Conservation (phyloP, 768 basidiomycete genomes). For the Suillus paluster region DNA sequence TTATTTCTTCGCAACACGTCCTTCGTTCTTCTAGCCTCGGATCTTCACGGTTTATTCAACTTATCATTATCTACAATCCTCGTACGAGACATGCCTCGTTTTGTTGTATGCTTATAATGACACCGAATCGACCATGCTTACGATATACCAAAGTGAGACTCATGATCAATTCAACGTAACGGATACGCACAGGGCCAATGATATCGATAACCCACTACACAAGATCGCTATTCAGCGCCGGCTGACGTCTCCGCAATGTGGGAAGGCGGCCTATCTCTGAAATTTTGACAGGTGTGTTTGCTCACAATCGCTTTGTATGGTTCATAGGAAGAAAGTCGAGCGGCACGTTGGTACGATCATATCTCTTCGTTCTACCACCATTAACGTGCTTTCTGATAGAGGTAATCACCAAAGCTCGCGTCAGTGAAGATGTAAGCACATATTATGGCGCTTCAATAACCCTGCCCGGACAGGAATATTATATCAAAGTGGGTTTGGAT, state of each 20-base stretch:
- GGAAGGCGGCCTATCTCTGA: too few relatives aligned
- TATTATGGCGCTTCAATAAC: neutral
- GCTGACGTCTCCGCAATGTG: too few relatives aligned
- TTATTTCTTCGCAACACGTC: neutral
- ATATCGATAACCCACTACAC: too few relatives aligned
- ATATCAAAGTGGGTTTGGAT: conserved; percentile 57
- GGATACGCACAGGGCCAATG: too few relatives aligned
- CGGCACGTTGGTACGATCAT: conserved; percentile 47
- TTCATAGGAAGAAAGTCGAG: conserved; percentile 30
- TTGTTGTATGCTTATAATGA: neutral
- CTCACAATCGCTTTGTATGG: conserved; percentile 20
- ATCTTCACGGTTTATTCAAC: neutral
- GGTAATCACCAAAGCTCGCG: conserved; percentile 63
- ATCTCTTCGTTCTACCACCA: neutral
- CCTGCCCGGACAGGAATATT: conserved; percentile 62
- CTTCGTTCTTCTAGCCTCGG: neutral
- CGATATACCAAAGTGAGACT: neutral
- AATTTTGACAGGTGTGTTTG: too few relatives aligned
- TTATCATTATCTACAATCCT: neutral
- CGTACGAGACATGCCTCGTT: neutral
- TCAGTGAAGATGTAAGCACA: conserved; percentile 53
- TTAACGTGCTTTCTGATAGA: conserved; percentile 45
- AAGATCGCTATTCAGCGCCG: too few relatives aligned
- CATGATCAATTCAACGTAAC: too few relatives aligned
- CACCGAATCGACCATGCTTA: neutral